Conservation (phyloP, 1,139 yeast species). For the Diutina catenulata region DNA sequence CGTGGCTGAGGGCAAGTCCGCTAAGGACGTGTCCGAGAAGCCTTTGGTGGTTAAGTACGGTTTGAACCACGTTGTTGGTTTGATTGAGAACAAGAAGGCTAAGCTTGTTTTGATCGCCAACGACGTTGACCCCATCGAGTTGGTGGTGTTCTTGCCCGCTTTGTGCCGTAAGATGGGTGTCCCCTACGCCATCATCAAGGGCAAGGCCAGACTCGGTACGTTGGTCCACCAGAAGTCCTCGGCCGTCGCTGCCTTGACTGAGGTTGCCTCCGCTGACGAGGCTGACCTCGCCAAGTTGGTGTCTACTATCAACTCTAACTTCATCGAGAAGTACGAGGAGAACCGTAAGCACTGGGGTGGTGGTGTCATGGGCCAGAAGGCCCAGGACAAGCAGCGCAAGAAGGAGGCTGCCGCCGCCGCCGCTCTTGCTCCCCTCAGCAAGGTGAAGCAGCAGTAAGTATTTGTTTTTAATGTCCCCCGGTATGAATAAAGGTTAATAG, state of each 20-base stretch:
- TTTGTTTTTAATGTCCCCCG: no score
- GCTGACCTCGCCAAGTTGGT: conserved; percentile 86
- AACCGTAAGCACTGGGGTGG: conserved; percentile 99
- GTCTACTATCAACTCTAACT: conserved; percentile 89
- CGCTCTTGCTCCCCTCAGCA: conserved; percentile 1
- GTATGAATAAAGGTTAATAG: no score
- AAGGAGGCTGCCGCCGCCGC: conserved; percentile 13
- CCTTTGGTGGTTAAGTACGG: conserved; percentile 95
- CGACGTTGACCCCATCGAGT: conserved; percentile 98
- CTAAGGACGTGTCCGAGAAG: conserved; percentile 91
- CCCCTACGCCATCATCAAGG: conserved; percentile 96
- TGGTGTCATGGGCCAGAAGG: conserved; percentile 93
- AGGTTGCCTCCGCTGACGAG: conserved; percentile 88
- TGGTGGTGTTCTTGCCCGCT: conserved; percentile 94
- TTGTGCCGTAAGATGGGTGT: conserved; percentile 98
- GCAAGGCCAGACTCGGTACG: conserved; percentile 97
- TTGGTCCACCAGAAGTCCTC: conserved; percentile 95
- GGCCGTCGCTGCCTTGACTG: conserved; percentile 94
- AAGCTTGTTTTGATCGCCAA: conserved; percentile 93
- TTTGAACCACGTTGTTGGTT: conserved; percentile 95
- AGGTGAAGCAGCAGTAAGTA: no score
- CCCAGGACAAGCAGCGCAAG: conserved; percentile 56
- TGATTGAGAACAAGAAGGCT: conserved; percentile 88
- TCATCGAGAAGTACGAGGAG: conserved; percentile 86
- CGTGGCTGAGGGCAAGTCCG: conserved; percentile 93